Evolutionary conservation across 768 basidiomycete genomes (phyloP).

Genomic region (Leccinum pellstonianum): DNA sequence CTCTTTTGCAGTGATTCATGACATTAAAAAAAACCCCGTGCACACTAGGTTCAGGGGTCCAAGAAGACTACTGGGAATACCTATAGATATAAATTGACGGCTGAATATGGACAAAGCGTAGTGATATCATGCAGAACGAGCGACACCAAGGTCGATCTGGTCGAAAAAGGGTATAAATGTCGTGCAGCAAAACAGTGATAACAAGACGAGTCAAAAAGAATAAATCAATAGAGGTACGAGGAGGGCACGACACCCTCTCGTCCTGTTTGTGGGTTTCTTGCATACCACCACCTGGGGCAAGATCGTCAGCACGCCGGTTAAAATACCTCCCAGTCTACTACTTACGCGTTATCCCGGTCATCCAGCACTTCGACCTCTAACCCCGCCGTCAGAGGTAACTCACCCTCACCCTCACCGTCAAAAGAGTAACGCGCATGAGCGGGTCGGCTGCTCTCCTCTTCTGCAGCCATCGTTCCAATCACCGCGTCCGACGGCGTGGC

Average conservation of each 20-base stretch:
- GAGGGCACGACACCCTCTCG: slow-evolving; percentile 90
- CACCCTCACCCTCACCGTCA: slow-evolving; percentile 75
- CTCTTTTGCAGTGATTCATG: slow-evolving; percentile 17
- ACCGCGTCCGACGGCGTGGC: slow-evolving; percentile 79
- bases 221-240: slow-evolving; percentile 77
- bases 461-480: slow-evolving; percentile 55
- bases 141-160: slow-evolving; percentile 38
- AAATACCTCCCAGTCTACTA: slow-evolving; percentile 9
- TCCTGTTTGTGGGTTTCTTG: slow-evolving; percentile 74
- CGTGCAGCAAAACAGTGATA: slow-evolving; percentile 31
- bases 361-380: slow-evolving; percentile 75
- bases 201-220: slow-evolving; percentile 25
- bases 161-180: slow-evolving; percentile 38
- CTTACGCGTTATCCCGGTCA: slow-evolving; percentile 77
- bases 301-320: slow-evolving; percentile 9
- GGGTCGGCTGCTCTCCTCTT: slow-evolving; percentile 65
- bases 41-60: slow-evolving; percentile 2
- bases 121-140: slow-evolving; percentile 34
- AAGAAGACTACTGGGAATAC: slow-evolving; percentile 16
- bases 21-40: slow-evolving; percentile 3
- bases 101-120: slow-evolving; percentile 19
- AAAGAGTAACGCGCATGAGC: slow-evolving; percentile 84
- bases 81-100: slow-evolving; percentile 16
- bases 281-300: slow-evolving; percentile 90
- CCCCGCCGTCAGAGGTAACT: slow-evolving; percentile 67